Conservation (phyloP, 169 alveolate species). For the Plasmodium knowlesi region DNA sequence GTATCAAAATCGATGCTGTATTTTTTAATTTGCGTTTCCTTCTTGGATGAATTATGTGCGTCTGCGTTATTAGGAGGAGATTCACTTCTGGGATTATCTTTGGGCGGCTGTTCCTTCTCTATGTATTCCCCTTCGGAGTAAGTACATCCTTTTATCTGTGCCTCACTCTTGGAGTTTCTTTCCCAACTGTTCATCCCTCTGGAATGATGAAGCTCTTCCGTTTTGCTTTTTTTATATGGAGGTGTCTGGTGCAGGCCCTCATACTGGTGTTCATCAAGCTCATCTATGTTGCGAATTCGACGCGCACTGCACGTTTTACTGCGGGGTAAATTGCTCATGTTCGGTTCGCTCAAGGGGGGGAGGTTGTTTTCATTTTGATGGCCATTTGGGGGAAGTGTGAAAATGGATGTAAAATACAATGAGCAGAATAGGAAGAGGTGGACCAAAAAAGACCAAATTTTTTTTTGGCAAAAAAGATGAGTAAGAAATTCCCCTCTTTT, state of each 20-base stretch:
- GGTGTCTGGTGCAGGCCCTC: not conserved
- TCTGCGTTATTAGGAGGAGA: not conserved
- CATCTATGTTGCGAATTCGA: not conserved
- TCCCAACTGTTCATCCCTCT: not conserved
- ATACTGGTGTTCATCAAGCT: not conserved
- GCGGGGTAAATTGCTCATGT: not conserved
- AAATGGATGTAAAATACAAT: not conserved
- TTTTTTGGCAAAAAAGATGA: not conserved
- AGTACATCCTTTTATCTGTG: not conserved
- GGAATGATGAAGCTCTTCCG: not conserved
- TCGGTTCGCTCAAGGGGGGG: not conserved
- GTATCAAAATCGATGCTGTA: constrained; percentile 55
- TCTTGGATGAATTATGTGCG: not conserved
- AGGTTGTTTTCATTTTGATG: not conserved
- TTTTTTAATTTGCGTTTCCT: constrained; percentile 7
- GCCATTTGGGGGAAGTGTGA: not conserved
- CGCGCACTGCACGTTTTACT: not conserved
- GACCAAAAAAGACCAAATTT: not conserved
- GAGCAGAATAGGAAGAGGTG: not conserved
- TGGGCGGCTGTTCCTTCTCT: not conserved
- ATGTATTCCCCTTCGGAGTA: not conserved
- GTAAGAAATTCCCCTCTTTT: not conserved
- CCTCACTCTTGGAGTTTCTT: not conserved
- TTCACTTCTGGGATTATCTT: not conserved
- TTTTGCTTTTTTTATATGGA: not conserved